Evolutionary conservation across 768 basidiomycete species (phyloP).

Genomic region (Strobilomyces confusus): DNA sequence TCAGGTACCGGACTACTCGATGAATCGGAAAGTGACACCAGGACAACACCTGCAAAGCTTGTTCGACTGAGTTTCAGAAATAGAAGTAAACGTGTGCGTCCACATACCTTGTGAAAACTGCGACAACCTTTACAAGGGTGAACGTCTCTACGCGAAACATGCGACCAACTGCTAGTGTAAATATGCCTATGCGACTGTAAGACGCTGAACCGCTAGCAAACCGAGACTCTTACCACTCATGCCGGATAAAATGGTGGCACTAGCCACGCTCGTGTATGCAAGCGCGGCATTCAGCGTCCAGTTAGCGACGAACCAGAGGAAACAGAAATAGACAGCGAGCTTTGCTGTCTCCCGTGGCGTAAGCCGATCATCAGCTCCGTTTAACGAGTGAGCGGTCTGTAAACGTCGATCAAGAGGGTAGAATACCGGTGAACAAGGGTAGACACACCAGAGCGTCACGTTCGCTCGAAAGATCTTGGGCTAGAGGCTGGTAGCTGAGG

Average conservation of each 20-base stretch:
- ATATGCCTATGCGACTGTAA: slow-evolving; percentile 62
- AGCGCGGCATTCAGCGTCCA: slow-evolving; percentile 85
- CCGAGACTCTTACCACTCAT: slow-evolving; percentile 67
- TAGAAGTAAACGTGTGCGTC: neutral
- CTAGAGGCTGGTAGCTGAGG: slow-evolving; percentile 25
- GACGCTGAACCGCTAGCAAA: neutral
- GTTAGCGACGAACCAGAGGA: slow-evolving; percentile 93
- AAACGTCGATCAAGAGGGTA: neutral
- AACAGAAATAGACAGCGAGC: slow-evolving; percentile 77
- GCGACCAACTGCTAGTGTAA: slow-evolving; percentile 82
- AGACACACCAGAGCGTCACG: slow-evolving; percentile 19
- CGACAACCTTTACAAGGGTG: slow-evolving; percentile 65
- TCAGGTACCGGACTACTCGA: slow-evolving; percentile 17
- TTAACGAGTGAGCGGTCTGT: slow-evolving; percentile 9
- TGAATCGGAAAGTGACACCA: slow-evolving; percentile 89
- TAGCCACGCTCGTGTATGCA: slow-evolving; percentile 89
- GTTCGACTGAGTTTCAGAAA: slow-evolving; percentile 8
- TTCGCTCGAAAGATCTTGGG: slow-evolving; percentile 11
- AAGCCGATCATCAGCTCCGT: slow-evolving; percentile 37
- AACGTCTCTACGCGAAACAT: slow-evolving; percentile 78
- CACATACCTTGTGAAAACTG: slow-evolving; percentile 74
- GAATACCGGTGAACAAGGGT: neutral
- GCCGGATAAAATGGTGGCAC: slow-evolving; percentile 83
- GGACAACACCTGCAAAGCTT: slow-evolving; percentile 77
- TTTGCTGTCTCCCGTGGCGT: slow-evolving; percentile 67